phyloP scores from a whole-genome alignment of 352 stramenopile species.

The Phytophthora colocasiae region DNA sequence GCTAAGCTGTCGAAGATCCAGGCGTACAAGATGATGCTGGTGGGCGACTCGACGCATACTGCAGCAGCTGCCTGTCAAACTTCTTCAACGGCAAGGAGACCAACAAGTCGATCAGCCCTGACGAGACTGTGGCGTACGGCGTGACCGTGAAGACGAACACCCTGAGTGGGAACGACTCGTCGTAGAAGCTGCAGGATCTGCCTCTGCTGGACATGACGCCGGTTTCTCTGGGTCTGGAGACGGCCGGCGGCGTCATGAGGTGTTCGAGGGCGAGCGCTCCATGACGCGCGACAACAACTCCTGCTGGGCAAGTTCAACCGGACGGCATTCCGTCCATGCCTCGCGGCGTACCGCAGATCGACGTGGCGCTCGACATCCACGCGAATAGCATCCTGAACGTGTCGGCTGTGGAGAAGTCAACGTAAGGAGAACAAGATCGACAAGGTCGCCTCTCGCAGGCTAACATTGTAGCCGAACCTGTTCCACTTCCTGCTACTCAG shows the following conservation, averaged over 20 bases:
- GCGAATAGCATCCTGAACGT: constrained; percentile 94
- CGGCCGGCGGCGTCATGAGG: constrained; percentile 89
- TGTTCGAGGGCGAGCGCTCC: constrained; percentile 93
- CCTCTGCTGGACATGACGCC: constrained; percentile 91
- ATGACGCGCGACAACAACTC: constrained; percentile 96
- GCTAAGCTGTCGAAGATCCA: too few species aligned
- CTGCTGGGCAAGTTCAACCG: constrained; percentile 88
- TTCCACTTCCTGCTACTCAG: too few species aligned
- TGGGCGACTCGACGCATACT: constrained; percentile 9
- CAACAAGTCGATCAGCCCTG: constrained; percentile 84
- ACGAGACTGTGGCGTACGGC: constrained; percentile 85
- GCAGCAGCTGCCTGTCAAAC: constrained; percentile 60
- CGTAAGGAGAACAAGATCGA: constrained; percentile 78
- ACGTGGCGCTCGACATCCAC: constrained; percentile 92
- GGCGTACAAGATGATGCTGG: too few species aligned
- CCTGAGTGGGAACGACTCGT: constrained; percentile 61
- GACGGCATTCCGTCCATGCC: constrained; percentile 88
- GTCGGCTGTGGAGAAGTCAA: constrained; percentile 92
- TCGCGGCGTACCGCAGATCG: constrained; percentile 86
- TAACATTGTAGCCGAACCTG: too few species aligned
- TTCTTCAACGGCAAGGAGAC: constrained; percentile 79
- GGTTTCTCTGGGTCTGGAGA: constrained; percentile 88
- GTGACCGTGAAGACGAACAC: constrained; percentile 75
- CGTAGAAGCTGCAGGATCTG: constrained; percentile 88
- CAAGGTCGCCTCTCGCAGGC: too few species aligned